A percentile compares a stretch with the other conserved stretches of the same genome.
phyloP scores from a whole-genome alignment of 495 filamentous ascomycete species.

The Penicillium canariense region DNA sequence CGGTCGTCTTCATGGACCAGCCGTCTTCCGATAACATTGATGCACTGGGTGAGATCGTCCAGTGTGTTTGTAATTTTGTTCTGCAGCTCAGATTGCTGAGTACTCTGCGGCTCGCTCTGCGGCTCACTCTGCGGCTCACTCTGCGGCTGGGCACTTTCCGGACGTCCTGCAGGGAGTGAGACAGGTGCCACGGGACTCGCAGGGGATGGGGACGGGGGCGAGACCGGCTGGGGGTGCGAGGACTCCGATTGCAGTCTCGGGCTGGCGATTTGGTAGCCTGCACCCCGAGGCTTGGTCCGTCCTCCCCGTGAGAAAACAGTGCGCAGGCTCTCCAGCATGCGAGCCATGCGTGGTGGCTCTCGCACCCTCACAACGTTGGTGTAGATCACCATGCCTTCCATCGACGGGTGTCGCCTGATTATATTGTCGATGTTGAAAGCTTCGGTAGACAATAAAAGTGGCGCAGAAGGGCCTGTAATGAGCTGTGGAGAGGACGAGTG shows the following conservation, averaged over 20 bases:
- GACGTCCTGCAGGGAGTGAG: too few species aligned
- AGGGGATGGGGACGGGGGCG: neutral
- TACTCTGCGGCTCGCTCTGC: too few species aligned
- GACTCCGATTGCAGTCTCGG: neutral
- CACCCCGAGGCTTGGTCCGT: neutral
- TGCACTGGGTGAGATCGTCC: neutral
- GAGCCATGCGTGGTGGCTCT: neutral
- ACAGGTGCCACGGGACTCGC: neutral
- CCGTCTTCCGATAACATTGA: neutral
- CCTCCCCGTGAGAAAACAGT: neutral
- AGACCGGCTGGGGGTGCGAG: neutral
- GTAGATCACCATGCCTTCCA: neutral
- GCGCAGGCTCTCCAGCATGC: neutral
- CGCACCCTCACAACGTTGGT: neutral
- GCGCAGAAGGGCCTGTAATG: too few species aligned
- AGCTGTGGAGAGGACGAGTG: neutral
- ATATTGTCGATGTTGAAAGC: neutral
- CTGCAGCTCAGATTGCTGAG: too few species aligned
- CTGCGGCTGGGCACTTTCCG: too few species aligned
- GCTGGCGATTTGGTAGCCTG: neutral
- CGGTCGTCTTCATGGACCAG: conserved; percentile 4
- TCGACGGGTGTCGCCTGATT: neutral
- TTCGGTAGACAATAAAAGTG: neutral
- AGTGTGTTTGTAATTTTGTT: too few species aligned
- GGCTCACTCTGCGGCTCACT: too few species aligned